Conservation (phyloP, 1,284 basidiomycete genomes). For the Rhizopogon hawkerae region DNA sequence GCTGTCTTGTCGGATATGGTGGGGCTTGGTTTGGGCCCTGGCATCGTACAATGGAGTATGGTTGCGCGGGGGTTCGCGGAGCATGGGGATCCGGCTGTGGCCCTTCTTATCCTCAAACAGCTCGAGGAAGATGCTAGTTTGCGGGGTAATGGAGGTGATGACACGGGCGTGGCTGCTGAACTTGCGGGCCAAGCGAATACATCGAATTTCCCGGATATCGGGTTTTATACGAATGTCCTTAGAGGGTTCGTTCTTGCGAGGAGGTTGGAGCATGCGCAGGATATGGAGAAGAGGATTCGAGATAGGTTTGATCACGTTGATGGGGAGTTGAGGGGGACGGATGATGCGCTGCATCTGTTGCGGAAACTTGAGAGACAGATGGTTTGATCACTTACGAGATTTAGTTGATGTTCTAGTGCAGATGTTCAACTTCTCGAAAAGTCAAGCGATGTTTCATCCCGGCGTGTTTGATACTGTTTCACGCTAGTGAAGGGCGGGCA, state of each 20-base stretch:
- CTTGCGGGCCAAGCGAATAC: constrained; percentile 7
- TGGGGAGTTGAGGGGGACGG: constrained; percentile 17
- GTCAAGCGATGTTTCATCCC: too few relatives aligned
- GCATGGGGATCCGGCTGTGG: constrained; percentile 14
- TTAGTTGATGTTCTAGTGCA: not conserved
- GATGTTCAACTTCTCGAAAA: not conserved
- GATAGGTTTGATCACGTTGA: constrained; percentile 15
- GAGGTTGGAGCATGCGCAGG: constrained; percentile 17
- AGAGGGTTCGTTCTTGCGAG: constrained; percentile 21
- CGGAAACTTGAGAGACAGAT: constrained; percentile 14
- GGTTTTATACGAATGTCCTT: constrained; percentile 26
- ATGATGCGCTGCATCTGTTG: constrained; percentile 18
- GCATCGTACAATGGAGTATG: constrained; percentile 21
- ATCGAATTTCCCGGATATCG: constrained; percentile 8
- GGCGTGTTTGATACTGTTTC: too few relatives aligned
- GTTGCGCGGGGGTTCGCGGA: constrained; percentile 15
- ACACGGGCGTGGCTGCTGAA: not conserved
- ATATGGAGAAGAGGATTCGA: constrained; percentile 20
- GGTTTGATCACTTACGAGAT: not conserved
- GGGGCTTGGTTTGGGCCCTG: constrained; percentile 21
- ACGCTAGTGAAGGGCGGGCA: too few relatives aligned
- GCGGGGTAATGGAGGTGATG: not conserved
- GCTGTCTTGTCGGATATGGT: constrained; percentile 31
- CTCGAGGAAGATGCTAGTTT: constrained; percentile 8
- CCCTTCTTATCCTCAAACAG: constrained; percentile 20